These are phyloP conservation scores for Tuber aestivum DNA, from an alignment of 495 filamentous ascomycete species.

Conservation along the genomic window DNA sequence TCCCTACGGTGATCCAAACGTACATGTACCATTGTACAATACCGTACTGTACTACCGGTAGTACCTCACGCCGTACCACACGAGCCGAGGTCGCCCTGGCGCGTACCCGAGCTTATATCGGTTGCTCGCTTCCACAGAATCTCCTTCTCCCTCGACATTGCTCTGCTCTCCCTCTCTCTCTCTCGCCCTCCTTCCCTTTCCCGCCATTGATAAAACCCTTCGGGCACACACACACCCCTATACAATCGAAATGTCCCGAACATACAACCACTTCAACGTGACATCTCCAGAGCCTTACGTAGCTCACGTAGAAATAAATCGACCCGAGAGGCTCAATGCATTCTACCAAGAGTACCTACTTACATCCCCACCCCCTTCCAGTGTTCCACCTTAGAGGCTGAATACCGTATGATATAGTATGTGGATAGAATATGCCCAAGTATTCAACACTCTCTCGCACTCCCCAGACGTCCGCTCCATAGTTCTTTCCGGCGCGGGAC, in stretches of 20 bases:
- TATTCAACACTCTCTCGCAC: slow-evolving; percentile 69
- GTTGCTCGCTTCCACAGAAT: slow-evolving; percentile 1
- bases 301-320: slow-evolving; percentile 89
- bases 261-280: slow-evolving; percentile 69
- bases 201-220: background rate
- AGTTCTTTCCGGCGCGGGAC: slow-evolving; percentile 75
- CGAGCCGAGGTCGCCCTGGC: background rate
- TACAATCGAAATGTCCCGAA: background rate
- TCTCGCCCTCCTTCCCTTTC: background rate
- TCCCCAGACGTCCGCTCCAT: slow-evolving; percentile 70
- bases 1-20: background rate
- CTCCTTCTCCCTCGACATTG: background rate
- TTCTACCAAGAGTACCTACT: slow-evolving; percentile 63
- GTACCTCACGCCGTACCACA: background rate
- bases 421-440: slow-evolving; percentile 72
- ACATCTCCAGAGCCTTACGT: slow-evolving; percentile 65
- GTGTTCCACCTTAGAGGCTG: background rate
- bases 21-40: too few species aligned
- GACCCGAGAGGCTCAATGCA: slow-evolving; percentile 82
- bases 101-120: background rate
- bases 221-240: background rate
- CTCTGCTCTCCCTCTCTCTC: background rate
- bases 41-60: too few species aligned
- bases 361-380: background rate
- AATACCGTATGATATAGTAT: slow-evolving; percentile 55